phyloP scores from a whole-genome alignment of 352 stramenopile genomes.

The Phytopythium sindhum region DNA sequence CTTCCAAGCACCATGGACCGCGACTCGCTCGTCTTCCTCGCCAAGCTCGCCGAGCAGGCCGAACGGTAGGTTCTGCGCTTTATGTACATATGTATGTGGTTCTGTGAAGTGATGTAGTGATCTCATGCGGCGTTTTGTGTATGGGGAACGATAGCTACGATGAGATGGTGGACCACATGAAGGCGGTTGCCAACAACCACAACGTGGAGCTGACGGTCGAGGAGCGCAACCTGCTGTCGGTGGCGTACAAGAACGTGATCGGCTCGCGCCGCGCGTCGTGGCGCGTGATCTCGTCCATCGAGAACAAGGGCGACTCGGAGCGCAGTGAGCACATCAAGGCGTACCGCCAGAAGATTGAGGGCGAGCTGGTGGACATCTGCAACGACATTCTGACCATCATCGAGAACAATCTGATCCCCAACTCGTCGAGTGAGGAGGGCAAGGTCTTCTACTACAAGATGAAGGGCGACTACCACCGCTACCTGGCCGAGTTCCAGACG shows the following conservation, averaged over 20 bases:
- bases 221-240: conserved; percentile 96
- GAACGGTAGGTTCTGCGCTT: conserved; percentile 44
- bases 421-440: conserved; percentile 95
- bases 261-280: conserved; percentile 97
- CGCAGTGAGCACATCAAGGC: conserved; percentile 80
- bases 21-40: conserved; percentile 77
- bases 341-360: conserved; percentile 97
- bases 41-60: conserved; percentile 78
- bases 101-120: background rate
- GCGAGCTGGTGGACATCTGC: conserved; percentile 96
- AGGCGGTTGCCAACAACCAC: conserved; percentile 95
- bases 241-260: conserved; percentile 98
- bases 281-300: conserved; percentile 98
- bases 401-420: conserved; percentile 97
- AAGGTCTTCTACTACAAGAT: conserved; percentile 99
- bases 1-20: conserved; percentile 68
- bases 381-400: conserved; percentile 98
- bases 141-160: no score
- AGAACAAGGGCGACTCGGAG: conserved; percentile 97
- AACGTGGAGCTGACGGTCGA: conserved; percentile 97
- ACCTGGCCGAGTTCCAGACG: conserved; percentile 98
- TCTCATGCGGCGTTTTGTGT: no score
- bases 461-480: conserved; percentile 99
- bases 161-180: conserved; percentile 97
- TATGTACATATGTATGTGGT: background rate